These are phyloP conservation scores for Farysia itapuensis DNA, from an alignment of 1,284 basidiomycete genomes.

Conservation along the genomic window DNA sequence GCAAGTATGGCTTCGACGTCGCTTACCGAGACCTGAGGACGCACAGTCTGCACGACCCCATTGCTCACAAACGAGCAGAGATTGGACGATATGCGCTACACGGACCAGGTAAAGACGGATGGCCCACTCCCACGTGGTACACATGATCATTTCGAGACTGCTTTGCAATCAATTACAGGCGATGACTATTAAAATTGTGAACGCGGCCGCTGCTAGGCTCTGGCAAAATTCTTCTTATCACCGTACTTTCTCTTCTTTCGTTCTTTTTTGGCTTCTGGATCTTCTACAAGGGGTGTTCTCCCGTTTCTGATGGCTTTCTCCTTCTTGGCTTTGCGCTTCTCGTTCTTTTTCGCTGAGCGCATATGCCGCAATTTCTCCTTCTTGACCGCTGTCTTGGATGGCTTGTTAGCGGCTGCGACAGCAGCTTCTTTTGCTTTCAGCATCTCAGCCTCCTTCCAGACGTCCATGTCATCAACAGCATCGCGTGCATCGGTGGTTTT, in stretches of 20 bases:
- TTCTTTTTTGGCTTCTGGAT: neutral
- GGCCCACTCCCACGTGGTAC: slow-evolving; percentile 53
- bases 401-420: slow-evolving; percentile 9
- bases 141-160: slow-evolving; percentile 14
- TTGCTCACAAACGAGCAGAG: slow-evolving; percentile 56
- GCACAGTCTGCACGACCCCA: slow-evolving; percentile 59
- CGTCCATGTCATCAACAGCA: slow-evolving; percentile 30
- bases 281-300: neutral
- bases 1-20: slow-evolving; percentile 57
- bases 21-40: slow-evolving; percentile 47
- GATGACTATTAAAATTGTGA: too few species aligned
- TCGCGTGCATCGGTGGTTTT: slow-evolving; percentile 23
- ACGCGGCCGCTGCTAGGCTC: too few species aligned
- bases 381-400: slow-evolving; percentile 17
- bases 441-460: slow-evolving; percentile 12
- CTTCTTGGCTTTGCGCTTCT: slow-evolving; percentile 10
- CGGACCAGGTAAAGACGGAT: slow-evolving; percentile 48
- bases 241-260: neutral
- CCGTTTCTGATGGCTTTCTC: neutral
- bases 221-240: too few species aligned
- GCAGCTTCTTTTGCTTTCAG: slow-evolving; percentile 12
- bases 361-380: slow-evolving; percentile 16
- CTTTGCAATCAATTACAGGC: too few species aligned
- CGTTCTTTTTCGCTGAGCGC: slow-evolving; percentile 11
- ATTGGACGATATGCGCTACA: slow-evolving; percentile 50